These are phyloP conservation scores for Apiotrichum sp. DNA, from an alignment of 1,284 basidiomycete genomes.

Conservation along the genomic window DNA sequence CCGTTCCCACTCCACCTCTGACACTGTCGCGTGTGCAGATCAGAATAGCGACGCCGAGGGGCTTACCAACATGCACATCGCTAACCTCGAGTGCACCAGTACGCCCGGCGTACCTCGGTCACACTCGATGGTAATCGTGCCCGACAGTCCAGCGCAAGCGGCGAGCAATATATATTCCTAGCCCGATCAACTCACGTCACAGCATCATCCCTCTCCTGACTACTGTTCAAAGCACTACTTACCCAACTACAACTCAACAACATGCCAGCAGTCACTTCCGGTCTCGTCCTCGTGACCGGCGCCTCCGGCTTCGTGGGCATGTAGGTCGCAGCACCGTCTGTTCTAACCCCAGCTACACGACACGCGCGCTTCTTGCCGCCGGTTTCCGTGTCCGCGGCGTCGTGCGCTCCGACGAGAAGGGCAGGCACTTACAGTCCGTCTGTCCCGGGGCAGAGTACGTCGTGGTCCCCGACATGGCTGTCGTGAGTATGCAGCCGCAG, in stretches of 20 bases:
- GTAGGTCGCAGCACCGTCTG: not conserved
- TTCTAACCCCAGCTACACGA: constrained; percentile 19
- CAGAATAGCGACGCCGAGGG: too few species aligned
- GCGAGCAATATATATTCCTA: too few species aligned
- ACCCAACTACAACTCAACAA: not conserved
- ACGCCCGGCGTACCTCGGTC: too few species aligned
- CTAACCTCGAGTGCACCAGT: too few species aligned
- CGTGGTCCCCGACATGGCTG: constrained; percentile 55
- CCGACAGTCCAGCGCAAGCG: too few species aligned
- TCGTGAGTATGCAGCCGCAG: constrained; percentile 35
- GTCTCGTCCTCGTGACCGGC: constrained; percentile 40
- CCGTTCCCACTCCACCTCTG: too few species aligned
- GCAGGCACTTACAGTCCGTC: constrained; percentile 49
- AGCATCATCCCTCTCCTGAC: too few species aligned
- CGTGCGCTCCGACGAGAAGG: constrained; percentile 54
- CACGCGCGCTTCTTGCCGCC: constrained; percentile 24
- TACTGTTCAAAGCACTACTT: too few species aligned
- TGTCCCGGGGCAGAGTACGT: constrained; percentile 52
- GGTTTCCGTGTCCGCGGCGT: constrained; percentile 53
- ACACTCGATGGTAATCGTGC: too few species aligned
- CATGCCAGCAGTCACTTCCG: constrained; percentile 48
- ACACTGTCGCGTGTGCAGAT: too few species aligned
- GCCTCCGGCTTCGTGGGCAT: constrained; percentile 27
- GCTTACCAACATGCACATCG: too few species aligned
- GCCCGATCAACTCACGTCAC: too few species aligned